phyloP scores from a whole-genome alignment of 2,329 filamentous ascomycete species.

The Cladosporium sphaerospermum region DNA sequence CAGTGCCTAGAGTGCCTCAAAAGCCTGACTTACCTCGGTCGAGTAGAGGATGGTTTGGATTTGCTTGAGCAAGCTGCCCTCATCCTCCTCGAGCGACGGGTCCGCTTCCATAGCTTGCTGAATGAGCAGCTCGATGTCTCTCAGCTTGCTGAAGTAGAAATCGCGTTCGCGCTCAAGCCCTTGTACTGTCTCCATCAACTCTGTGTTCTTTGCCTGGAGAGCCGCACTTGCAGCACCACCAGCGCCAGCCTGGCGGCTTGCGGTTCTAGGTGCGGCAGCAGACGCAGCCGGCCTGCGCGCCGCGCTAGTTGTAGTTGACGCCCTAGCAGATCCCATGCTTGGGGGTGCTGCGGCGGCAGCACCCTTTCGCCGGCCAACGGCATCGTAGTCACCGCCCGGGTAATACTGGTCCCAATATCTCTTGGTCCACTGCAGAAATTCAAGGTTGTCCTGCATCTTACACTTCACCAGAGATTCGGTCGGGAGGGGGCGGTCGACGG shows the following conservation, averaged over 20 bases:
- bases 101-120: conserved; percentile 91
- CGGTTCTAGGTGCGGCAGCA: conserved; percentile 39
- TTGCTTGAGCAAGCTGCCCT: conserved; percentile 85
- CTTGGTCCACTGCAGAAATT: conserved; percentile 97
- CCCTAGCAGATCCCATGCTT: conserved; percentile 46
- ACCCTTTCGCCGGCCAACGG: conserved; percentile 75
- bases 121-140: conserved; percentile 91
- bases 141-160: conserved; percentile 98
- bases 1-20: no score
- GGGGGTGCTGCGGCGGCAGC: conserved; percentile 47
- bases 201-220: conserved; percentile 76
- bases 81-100: conserved; percentile 88
- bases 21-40: conserved; percentile 59
- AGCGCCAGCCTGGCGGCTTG: conserved; percentile 37
- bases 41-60: conserved; percentile 97
- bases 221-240: conserved; percentile 57
- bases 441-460: conserved; percentile 99
- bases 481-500: conserved; percentile 82
- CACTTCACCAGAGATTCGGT: conserved; percentile 89
- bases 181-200: conserved; percentile 89
- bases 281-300: conserved; percentile 35
- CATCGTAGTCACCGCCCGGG: conserved; percentile 94
- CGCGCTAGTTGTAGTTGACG: conserved; percentile 51
- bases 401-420: conserved; percentile 97
- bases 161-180: conserved; percentile 94